phyloP scores from a whole-genome alignment of 2,329 filamentous ascomycete genomes.

The Didymella lethalis region DNA sequence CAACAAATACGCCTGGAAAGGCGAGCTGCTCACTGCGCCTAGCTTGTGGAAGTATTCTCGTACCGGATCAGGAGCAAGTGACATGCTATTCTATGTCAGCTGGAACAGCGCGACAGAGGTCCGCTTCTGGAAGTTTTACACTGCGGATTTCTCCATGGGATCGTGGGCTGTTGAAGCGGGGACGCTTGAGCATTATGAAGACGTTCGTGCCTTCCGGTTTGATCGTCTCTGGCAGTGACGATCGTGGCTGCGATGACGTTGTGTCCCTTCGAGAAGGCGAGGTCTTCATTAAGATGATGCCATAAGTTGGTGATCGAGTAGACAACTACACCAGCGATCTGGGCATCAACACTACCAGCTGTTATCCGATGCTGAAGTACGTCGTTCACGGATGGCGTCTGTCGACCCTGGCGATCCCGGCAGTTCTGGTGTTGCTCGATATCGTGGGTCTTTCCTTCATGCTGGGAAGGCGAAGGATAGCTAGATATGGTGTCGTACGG shows the following conservation, averaged over 20 bases:
- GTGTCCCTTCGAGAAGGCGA: conserved; percentile 10
- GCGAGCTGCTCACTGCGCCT: conserved; percentile 31
- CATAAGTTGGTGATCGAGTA: conserved; percentile 10
- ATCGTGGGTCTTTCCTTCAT: conserved; percentile 5
- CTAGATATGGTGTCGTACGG: background rate
- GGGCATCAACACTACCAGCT: conserved; percentile 15
- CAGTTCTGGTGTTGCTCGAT: conserved; percentile 5
- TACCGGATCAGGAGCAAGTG: background rate
- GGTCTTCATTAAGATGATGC: conserved; percentile 13
- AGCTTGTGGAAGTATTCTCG: conserved; percentile 16
- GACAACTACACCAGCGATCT: conserved; percentile 8
- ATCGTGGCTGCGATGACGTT: conserved; percentile 16
- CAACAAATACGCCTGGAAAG: conserved; percentile 44
- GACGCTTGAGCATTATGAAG: conserved; percentile 13
- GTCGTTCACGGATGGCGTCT: conserved; percentile 2
- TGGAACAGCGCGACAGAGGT: conserved; percentile 45
- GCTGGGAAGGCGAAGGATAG: conserved; percentile 12
- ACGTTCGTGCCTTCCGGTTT: conserved; percentile 16
- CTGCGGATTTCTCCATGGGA: conserved; percentile 9
- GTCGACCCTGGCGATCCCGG: conserved; percentile 3
- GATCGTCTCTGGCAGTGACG: conserved; percentile 9
- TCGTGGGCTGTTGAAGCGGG: conserved; percentile 9
- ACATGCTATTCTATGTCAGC: conserved; percentile 34
- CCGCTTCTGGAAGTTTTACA: conserved; percentile 42
- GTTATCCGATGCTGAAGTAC: conserved; percentile 4